Evolutionary conservation across 1,139 yeast species (phyloP).

Genomic region (Pichia sp.): DNA sequence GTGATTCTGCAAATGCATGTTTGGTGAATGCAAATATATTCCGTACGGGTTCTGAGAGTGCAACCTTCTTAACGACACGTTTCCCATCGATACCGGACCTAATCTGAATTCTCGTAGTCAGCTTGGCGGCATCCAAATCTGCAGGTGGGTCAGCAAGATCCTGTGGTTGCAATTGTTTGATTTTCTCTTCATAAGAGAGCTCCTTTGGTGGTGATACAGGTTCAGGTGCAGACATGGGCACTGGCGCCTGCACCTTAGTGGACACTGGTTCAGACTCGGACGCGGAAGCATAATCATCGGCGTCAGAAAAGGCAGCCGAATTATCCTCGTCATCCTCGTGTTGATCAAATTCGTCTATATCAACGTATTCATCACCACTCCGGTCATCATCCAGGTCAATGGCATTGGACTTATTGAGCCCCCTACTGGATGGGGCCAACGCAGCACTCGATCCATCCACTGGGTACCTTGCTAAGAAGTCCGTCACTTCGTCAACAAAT

Average conservation of each 20-base stretch:
- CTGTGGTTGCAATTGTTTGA: conserved; percentile 17
- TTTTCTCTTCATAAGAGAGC: conserved; percentile 23
- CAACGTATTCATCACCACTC: conserved; percentile 6
- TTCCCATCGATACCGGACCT: conserved; percentile 79
- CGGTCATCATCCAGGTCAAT: conserved; percentile 24
- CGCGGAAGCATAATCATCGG: too few species aligned
- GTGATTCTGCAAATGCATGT: conserved; percentile 42
- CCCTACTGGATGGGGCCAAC: conserved; percentile 9
- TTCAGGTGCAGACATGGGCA: neutral
- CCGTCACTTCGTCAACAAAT: conserved; percentile 57
- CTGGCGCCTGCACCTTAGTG: too few species aligned
- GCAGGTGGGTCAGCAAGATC: conserved; percentile 54
- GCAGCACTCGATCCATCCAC: conserved; percentile 46
- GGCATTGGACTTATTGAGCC: conserved; percentile 15
- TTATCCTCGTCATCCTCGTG: conserved; percentile 8
- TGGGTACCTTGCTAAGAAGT: conserved; percentile 57
- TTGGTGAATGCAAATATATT: conserved; percentile 55
- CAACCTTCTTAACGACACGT: conserved; percentile 70
- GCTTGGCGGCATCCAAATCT: conserved; percentile 35
- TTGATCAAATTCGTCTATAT: conserved; percentile 14
- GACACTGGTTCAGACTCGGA: too few species aligned
- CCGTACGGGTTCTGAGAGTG: conserved; percentile 48
- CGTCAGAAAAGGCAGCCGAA: too few species aligned
- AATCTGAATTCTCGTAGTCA: conserved; percentile 76
- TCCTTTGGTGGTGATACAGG: conserved; percentile 6